These are phyloP conservation scores for Cardiospermum halicacabum DNA, from an alignment of 345 rosid species.

Conservation along the genomic window DNA sequence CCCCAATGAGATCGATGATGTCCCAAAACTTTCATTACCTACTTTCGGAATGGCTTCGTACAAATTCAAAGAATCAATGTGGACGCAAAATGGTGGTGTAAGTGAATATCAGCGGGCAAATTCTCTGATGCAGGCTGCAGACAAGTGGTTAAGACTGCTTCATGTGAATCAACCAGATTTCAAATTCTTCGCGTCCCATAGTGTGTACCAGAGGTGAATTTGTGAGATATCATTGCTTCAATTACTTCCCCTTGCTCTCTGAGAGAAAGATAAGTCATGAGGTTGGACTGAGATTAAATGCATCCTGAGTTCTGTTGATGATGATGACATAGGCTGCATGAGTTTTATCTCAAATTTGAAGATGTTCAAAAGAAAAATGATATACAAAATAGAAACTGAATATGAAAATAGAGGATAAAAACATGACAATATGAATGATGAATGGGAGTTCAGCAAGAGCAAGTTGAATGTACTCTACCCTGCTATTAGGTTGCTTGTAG, in stretches of 20 bases:
- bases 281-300: constrained; percentile 10
- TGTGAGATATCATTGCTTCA: constrained; percentile 4
- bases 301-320: background rate
- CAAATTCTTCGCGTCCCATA: constrained; percentile 36
- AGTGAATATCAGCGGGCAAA: constrained; percentile 18
- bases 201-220: constrained; percentile 30
- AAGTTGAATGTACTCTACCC: background rate
- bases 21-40: constrained; percentile 22
- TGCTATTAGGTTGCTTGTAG: background rate
- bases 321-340: background rate
- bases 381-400: background rate
- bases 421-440: background rate
- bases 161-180: constrained; percentile 37
- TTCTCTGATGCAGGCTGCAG: constrained; percentile 29
- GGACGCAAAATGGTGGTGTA: constrained; percentile 20
- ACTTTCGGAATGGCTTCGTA: constrained; percentile 32
- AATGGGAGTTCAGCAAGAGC: background rate
- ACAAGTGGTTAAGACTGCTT: constrained; percentile 21
- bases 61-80: constrained; percentile 28
- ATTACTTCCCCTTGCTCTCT: background rate
- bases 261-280: constrained; percentile 5
- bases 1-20: constrained; percentile 21
- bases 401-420: background rate
- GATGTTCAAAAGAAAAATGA: background rate
- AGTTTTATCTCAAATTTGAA: constrained; percentile 2